phyloP scores from a whole-genome alignment of 306 rosid genomes.

The Quercus aquifolioides region DNA sequence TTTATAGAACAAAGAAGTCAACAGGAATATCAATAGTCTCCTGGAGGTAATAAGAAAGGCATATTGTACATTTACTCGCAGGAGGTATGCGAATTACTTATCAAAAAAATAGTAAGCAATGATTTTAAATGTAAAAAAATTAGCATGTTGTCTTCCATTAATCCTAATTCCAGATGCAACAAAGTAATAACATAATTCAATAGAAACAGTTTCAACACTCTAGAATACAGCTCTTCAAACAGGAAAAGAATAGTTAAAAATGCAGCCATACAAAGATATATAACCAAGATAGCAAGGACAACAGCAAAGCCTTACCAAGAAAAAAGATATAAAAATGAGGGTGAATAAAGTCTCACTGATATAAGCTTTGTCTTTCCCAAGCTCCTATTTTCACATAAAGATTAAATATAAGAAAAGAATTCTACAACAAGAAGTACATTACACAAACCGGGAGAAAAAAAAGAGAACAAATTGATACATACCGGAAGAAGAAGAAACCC shows the following conservation, averaged over 20 bases:
- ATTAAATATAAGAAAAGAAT: slow-evolving; percentile 18
- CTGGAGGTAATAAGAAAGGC: not conserved
- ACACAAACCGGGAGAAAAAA: not conserved
- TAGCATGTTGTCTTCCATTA: not conserved
- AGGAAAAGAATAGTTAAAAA: slow-evolving; percentile 6
- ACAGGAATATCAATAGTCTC: not conserved
- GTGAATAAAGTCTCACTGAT: slow-evolving; percentile 88
- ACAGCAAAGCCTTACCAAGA: slow-evolving; percentile 54
- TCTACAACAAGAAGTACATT: not conserved
- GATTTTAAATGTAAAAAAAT: not conserved
- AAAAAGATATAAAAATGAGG: slow-evolving; percentile 70
- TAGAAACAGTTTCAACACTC: not conserved
- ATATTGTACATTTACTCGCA: not conserved
- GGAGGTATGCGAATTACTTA: not conserved
- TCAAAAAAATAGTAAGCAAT: not conserved
- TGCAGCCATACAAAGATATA: not conserved
- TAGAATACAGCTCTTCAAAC: not conserved
- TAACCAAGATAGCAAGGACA: not conserved
- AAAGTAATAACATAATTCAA: not conserved
- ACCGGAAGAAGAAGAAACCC: slow-evolving; percentile 91
- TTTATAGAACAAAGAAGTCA: not conserved
- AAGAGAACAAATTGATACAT: slow-evolving; percentile 15
- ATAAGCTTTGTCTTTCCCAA: slow-evolving; percentile 82
- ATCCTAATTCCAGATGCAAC: slow-evolving; percentile 5
- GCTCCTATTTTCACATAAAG: slow-evolving; percentile 56